Evolutionary conservation across 495 filamentous ascomycete genomes (phyloP).

Genomic region (Pyrenopolyporus hunteri): DNA sequence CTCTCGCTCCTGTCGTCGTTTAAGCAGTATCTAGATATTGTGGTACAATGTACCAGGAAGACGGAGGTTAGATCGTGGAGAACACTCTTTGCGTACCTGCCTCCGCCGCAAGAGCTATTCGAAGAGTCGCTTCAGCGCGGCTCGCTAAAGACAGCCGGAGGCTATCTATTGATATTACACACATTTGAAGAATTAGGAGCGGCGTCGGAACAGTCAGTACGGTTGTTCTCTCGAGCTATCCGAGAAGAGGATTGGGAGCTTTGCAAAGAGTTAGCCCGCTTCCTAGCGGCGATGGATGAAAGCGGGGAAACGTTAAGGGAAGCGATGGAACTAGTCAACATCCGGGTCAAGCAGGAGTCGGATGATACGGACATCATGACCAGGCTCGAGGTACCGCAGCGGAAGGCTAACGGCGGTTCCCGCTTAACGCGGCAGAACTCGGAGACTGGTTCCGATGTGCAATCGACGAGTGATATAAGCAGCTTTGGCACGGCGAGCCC

Average conservation of each 20-base stretch:
- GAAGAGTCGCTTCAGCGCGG: conserved; percentile 85
- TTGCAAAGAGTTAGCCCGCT: conserved; percentile 91
- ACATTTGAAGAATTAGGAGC: conserved; percentile 86
- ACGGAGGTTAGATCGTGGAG: conserved; percentile 96
- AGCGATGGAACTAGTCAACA: conserved; percentile 74
- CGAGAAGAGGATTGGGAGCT: conserved; percentile 92
- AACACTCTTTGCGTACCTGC: conserved; percentile 87
- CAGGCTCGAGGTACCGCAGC: conserved; percentile 57
- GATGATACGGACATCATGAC: conserved; percentile 53
- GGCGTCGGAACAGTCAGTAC: conserved; percentile 79
- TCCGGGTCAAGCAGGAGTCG: conserved; percentile 52
- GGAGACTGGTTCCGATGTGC: conserved; percentile 38
- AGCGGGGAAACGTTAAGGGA: conserved; percentile 80
- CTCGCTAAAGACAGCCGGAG: conserved; percentile 92
- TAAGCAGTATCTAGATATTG: conserved; percentile 87
- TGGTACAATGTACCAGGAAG: conserved; percentile 97
- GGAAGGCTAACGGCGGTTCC: conserved; percentile 44
- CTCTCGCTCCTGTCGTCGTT: conserved; percentile 90
- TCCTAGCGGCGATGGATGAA: conserved; percentile 89
- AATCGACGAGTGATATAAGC: conserved; percentile 39
- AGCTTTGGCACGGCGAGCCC: conserved; percentile 42
- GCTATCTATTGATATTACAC: conserved; percentile 94
- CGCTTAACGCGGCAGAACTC: conserved; percentile 39
- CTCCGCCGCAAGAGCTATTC: conserved; percentile 87
- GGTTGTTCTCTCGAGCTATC: conserved; percentile 81